Evolutionary conservation across 805 yeast species (phyloP), one percentile per base, ranked within the genome.

Genomic region (Huiozyma sinensis): DNA sequence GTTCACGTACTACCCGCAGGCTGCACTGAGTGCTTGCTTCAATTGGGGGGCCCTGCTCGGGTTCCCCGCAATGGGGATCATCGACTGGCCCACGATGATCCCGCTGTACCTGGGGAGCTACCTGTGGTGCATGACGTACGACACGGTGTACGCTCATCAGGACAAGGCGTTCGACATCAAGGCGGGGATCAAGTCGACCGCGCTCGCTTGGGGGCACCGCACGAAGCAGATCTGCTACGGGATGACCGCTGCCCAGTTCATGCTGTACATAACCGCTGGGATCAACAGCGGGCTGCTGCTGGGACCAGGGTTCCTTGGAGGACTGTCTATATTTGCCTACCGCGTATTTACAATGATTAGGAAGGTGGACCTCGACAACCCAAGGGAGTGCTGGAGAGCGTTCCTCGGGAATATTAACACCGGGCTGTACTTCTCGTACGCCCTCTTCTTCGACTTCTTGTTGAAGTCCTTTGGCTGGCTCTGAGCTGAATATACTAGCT

Each of bases 131-230:
- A 85, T 92, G 89, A 80, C 81, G 42, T 92, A 92, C 64, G 99
- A 92, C 63, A 87, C 98, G 2, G 77, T 92, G 35, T 92, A 92
- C 62, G 99, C 98, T 0, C 99, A 92, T 60, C 99, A 92, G 66
- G 99, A 92, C 64, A 92, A 92, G 66, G 66, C 63, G 42, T 92
- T 82, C 56, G 99, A 92, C 64, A 67, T 85, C 43, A 71, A 75
- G 46, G 97, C 95, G 0, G 98, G 98, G 17, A 83, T 92, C 53
- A 88, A 88, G 62, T 85, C 95, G 1, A 88, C 97, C 0, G 99
- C 99, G 6, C 72, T 92, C 52, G 89, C 84, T 2, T 94, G 98
- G 98, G 95, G 94, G 7, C 72, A 76, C 31, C 46, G 44, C 28
- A 76, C 95, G 0, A 88, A 83, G 59, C 72, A 77, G 8, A 76